Evolutionary conservation across 1,284 basidiomycete genomes (phyloP), one percentile per base, ranked within the genome.

Genomic region (Fomes fomentarius): DNA sequence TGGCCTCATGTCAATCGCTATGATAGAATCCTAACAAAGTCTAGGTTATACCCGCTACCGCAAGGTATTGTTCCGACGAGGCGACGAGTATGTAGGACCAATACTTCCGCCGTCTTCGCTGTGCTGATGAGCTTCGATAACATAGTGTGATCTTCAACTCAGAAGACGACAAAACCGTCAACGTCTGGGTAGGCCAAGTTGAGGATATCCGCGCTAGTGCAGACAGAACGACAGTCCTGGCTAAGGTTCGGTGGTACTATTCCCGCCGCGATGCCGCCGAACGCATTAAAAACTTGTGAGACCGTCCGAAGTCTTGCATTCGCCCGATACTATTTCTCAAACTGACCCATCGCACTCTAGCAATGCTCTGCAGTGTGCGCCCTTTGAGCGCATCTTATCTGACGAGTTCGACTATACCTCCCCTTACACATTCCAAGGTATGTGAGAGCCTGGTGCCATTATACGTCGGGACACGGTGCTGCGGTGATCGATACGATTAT

Each of bases 321-420:
- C 11, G 17, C 10, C 15, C 17, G 2, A 10, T 15, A 6, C 12
- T 47, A 11, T 24, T 28, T 30, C 8, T 25, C 3, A 30, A 1
- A 2, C 22, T 11, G 1, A 9, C 22, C n/a, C 5, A 5, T 35
- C n/a, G 34, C 5, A 5, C n/a, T 14, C 17, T 33, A 63, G 63
- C 33, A 44, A 54, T 21, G 9, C 25, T 0, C 42, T 41, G 0
- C 39, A 42, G 1, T 61, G 57, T 26, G 56, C 61, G 0, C 47
- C 56, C 2, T 52, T 44, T 21, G 66, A 67, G 47, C 60, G 64
- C 0, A 31, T 61, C 2, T 31, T 63, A 1, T 62, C 63, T 1
- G 63, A 67, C 24, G 39, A 42, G 10, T 53, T 53, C 17, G 61
- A 64, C 22, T 54, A 58, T n/a, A 37, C 63, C 14, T 37, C 43